Evolutionary conservation across 257 asterid genomes (phyloP).

Genomic region (Gentiana dahurica): DNA sequence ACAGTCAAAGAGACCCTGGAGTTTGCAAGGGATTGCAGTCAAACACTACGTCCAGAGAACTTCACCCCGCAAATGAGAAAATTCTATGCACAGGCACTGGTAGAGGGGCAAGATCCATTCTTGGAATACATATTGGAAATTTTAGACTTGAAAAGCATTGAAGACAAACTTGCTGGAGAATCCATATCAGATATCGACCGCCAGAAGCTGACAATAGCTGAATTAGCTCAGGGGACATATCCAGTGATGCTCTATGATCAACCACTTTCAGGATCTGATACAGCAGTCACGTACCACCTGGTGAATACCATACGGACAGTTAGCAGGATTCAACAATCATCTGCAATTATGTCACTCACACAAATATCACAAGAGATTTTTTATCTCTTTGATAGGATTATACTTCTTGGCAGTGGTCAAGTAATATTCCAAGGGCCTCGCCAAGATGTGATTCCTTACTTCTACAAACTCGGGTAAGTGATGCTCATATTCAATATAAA

Average conservation of each 20-base stretch:
- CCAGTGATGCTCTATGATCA: slow-evolving; percentile 11
- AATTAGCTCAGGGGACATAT: slow-evolving; percentile 6
- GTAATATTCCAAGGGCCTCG: slow-evolving; percentile 9
- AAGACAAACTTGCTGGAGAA: slow-evolving; percentile 5
- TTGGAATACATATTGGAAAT: slow-evolving; percentile 10
- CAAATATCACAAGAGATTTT: slow-evolving; percentile 8
- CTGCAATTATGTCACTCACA: slow-evolving; percentile 10
- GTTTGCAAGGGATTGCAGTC: slow-evolving; percentile 14
- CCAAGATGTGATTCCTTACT: slow-evolving; percentile 8
- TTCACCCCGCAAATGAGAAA: slow-evolving; percentile 14
- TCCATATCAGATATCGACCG: slow-evolving; percentile 6
- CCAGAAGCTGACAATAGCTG: slow-evolving; percentile 12
- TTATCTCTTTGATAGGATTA: slow-evolving; percentile 9
- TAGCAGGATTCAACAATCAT: slow-evolving; percentile 12
- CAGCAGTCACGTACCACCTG: slow-evolving; percentile 10
- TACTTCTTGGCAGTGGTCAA: slow-evolving; percentile 9
- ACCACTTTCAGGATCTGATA: slow-evolving; percentile 11
- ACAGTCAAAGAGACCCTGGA: slow-evolving; percentile 11
- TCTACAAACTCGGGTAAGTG: slow-evolving; percentile 10
- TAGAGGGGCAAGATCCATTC: slow-evolving; percentile 13
- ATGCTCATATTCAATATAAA: neutral
- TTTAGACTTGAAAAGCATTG: slow-evolving; percentile 7
- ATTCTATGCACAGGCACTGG: slow-evolving; percentile 6
- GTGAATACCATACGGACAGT: slow-evolving; percentile 9
- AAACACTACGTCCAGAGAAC: slow-evolving; percentile 9